These are phyloP conservation scores for Fagus crenata DNA, from an alignment of 306 rosid genomes.

Conservation along the genomic window DNA sequence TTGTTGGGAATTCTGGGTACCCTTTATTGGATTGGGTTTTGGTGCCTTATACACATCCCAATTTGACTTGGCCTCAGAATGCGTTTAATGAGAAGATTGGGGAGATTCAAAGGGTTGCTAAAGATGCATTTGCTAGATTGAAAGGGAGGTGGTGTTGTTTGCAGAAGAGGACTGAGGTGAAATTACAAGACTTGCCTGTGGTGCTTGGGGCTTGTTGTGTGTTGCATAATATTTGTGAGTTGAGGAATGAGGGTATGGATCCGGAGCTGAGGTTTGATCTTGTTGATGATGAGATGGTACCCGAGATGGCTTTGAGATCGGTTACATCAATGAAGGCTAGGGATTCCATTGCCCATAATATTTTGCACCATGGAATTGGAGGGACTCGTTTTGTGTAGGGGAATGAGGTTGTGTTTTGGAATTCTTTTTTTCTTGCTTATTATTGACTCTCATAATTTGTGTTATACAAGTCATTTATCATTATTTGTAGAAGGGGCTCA, in stretches of 20 bases:
- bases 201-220: conserved; percentile 98
- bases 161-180: conserved; percentile 87
- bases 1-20: conserved; percentile 69
- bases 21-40: conserved; percentile 93
- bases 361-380: conserved; percentile 92
- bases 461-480: conserved; percentile 30
- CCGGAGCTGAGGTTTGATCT: conserved; percentile 53
- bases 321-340: conserved; percentile 63
- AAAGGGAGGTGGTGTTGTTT: conserved; percentile 92
- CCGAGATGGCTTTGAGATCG: conserved; percentile 63
- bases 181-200: conserved; percentile 82
- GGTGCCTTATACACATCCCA: conserved; percentile 80
- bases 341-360: conserved; percentile 92
- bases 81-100: conserved; percentile 91
- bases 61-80: conserved; percentile 88
- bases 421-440: neutral
- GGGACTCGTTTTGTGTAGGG: conserved; percentile 74
- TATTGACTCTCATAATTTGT: conserved; percentile 18
- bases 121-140: conserved; percentile 71
- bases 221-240: conserved; percentile 83
- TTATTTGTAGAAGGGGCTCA: conserved; percentile 42
- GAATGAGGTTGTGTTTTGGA: neutral
- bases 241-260: conserved; percentile 65
- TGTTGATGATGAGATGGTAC: conserved; percentile 77
- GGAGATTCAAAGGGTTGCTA: conserved; percentile 64